These are phyloP conservation scores for Zalerion maritima DNA, from an alignment of 495 filamentous ascomycete species.

Conservation along the genomic window DNA sequence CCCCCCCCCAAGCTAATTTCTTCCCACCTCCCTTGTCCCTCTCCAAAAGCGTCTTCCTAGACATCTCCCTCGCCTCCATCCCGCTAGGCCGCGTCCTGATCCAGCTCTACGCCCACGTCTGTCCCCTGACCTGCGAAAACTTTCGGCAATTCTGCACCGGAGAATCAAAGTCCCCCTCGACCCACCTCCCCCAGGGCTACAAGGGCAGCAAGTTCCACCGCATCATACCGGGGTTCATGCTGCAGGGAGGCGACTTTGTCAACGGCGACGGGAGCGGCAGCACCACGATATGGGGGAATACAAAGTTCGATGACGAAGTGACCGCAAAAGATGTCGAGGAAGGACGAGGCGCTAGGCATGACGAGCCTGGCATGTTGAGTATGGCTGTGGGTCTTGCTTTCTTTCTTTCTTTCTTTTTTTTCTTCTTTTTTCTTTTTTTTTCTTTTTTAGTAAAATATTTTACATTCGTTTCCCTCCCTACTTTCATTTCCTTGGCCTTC, in stretches of 20 bases:
- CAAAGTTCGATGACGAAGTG: slow-evolving; percentile 84
- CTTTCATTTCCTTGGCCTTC: no score
- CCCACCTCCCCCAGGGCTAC: slow-evolving; percentile 69
- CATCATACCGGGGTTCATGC: slow-evolving; percentile 92
- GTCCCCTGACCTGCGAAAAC: slow-evolving; percentile 87
- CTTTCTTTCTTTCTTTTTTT: no score
- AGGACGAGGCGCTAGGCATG: no score
- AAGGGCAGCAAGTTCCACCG: slow-evolving; percentile 92
- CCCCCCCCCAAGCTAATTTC: neutral
- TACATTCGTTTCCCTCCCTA: no score
- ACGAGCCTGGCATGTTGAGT: slow-evolving; percentile 61
- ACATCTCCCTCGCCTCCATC: slow-evolving; percentile 82
- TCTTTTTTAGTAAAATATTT: no score
- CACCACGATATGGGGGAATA: slow-evolving; percentile 71
- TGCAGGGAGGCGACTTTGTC: slow-evolving; percentile 89
- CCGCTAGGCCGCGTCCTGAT: slow-evolving; percentile 86
- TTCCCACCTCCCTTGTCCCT: slow-evolving; percentile 2
- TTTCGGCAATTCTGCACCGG: slow-evolving; percentile 96
- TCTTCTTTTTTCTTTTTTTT: no score
- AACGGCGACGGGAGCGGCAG: slow-evolving; percentile 86
- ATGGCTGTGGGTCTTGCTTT: slow-evolving; percentile 72
- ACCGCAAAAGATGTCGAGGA: no score
- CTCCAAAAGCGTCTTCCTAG: slow-evolving; percentile 63
- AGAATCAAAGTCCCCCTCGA: slow-evolving; percentile 80
- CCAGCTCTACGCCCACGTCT: slow-evolving; percentile 74